phyloP scores from a whole-genome alignment of 345 rosid species.

The Brassica juncea region DNA sequence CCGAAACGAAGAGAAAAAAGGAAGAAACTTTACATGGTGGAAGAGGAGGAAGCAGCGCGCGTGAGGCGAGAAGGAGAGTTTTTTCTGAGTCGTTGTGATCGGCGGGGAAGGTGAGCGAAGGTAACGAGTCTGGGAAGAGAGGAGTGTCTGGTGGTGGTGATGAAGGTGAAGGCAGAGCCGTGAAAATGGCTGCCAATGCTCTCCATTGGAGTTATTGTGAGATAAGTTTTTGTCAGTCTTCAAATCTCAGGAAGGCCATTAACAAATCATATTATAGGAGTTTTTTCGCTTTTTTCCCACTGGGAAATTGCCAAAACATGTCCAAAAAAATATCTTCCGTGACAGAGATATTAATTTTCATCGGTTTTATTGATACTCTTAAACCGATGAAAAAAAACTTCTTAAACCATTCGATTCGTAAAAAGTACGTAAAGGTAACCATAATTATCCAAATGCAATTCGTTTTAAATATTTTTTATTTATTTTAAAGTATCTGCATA shows the following conservation, averaged over 20 bases:
- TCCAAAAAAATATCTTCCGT: constrained; percentile 23
- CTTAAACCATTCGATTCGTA: background rate
- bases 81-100: constrained; percentile 21
- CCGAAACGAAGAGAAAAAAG: background rate
- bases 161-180: constrained; percentile 37
- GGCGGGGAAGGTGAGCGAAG: constrained; percentile 20
- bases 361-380: background rate
- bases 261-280: constrained; percentile 14
- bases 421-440: background rate
- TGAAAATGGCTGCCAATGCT: constrained; percentile 37
- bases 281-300: constrained; percentile 8
- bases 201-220: constrained; percentile 30
- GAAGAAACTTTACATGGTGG: constrained; percentile 32
- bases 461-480: background rate
- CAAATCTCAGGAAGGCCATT: constrained; percentile 1
- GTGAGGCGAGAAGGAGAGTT: constrained; percentile 23
- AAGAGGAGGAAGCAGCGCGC: constrained; percentile 30
- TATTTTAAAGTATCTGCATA: background rate
- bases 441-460: background rate
- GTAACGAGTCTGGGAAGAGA: constrained; percentile 29
- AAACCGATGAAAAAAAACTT: background rate
- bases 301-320: constrained; percentile 33
- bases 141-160: constrained; percentile 29
- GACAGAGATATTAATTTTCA: constrained; percentile 1
- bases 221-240: constrained; percentile 4